phyloP scores from a whole-genome alignment of 148 eudicot genomes.

The Silene conica region DNA sequence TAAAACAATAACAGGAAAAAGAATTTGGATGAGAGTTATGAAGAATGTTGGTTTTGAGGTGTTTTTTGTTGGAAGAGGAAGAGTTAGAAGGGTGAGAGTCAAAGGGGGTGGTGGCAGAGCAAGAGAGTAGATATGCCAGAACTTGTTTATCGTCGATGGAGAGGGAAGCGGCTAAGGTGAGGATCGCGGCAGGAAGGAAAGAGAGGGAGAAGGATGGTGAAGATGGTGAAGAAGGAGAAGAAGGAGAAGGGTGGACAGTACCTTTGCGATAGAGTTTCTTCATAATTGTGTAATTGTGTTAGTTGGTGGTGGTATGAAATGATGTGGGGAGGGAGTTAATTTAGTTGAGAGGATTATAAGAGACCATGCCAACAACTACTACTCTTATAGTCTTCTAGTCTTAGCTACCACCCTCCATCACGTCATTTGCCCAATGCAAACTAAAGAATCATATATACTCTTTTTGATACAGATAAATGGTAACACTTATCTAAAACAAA shows the following conservation, averaged over 20 bases:
- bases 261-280: constrained; percentile 66
- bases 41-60: background rate
- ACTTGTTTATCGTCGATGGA: constrained; percentile 57
- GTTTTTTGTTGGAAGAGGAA: constrained; percentile 7
- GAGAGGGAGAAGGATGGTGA: constrained; percentile 29
- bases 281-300: constrained; percentile 28
- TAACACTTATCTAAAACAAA: no score
- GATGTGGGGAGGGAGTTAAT: constrained; percentile 1
- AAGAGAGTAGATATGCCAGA: constrained; percentile 71
- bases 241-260: constrained; percentile 67
- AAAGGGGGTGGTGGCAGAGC: constrained; percentile 24
- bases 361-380: constrained; percentile 18
- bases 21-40: constrained; percentile 21
- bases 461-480: no score
- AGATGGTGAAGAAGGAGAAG: constrained; percentile 35
- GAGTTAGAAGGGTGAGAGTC: constrained; percentile 10
- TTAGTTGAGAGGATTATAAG: background rate
- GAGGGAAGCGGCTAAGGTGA: constrained; percentile 55
- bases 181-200: constrained; percentile 57
- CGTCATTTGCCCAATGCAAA: no score
- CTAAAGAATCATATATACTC: no score
- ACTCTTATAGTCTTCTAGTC: background rate
- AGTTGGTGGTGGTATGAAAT: background rate
- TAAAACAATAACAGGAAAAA: constrained; percentile 61
- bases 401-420: constrained; percentile 28